Base-by-base conservation (phyloP, 805 yeast genomes). In the Ogataea naganishii region DNA sequence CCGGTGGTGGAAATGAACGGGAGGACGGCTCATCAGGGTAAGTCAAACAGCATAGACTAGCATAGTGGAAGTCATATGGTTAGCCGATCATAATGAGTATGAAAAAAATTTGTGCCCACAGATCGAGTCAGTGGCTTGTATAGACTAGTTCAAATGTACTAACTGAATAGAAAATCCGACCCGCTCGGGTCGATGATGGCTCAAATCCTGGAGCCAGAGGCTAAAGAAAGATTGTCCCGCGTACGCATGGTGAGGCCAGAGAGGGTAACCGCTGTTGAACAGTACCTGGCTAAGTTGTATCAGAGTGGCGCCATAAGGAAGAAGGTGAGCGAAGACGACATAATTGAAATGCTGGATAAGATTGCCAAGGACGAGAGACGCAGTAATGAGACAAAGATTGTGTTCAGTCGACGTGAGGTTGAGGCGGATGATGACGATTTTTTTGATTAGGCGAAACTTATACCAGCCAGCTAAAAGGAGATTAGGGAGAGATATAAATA, bases 191-290 rank as follows among this genome's bases (percentile, higher is more conserved):
- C 62, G 14, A 54, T 58, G 34, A 58, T 85, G 32, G 66, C 83
- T 6, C 89, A 81, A 40, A 69, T 85, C 14, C 63, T 92, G 26
- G 83, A 82, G 33, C 77, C 89, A 8, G 72, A 69, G 30, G 98
- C 97, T 1, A 67, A 94, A 27, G 96, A 89, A 47, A 67, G 98
- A 35, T 64, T 89, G 26, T 73, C 88, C 13, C 66, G 98, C 35
- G 94, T 89, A 13, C 63, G 85, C 18, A 69, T 92, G 50, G 98
- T 89, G 25, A 74, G 88, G 47, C 94, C 94, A 3, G 97, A 92
- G 31, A 66, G 96, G 33, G 97, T 94, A 1, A 69, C 71, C 30
- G 82, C 86, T 3, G 96, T 86, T 10, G 96, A 89, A 46, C 75
- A 78, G 38, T 75, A 89, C 44, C 59, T 89, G 26, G 58, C 80